Evolutionary conservation across 2,329 filamentous ascomycete species (phyloP).

Genomic region (Exophiala xenobiotica): DNA sequence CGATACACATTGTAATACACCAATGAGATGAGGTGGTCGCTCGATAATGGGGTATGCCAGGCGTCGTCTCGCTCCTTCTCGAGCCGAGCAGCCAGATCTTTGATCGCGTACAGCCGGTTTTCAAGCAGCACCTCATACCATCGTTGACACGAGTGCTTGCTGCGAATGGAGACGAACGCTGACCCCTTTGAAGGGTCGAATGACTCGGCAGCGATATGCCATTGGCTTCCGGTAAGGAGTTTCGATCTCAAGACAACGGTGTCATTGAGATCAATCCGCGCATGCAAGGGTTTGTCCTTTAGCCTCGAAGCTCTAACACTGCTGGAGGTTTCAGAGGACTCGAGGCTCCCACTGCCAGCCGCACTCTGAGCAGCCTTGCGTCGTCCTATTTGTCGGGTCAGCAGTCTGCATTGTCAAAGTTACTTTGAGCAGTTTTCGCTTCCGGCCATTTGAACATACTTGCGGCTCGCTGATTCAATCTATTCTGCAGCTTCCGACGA

Average conservation of each 20-base stretch:
- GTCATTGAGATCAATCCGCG: slow-evolving; percentile 13
- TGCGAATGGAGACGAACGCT: slow-evolving; percentile 19
- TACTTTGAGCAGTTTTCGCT: neutral
- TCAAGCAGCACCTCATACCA: slow-evolving; percentile 17
- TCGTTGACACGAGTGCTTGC: slow-evolving; percentile 12
- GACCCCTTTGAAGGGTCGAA: neutral
- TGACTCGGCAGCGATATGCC: slow-evolving; percentile 1
- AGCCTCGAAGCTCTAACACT: neutral
- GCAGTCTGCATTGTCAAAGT: slow-evolving; percentile 4
- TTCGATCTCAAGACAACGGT: slow-evolving; percentile 1
- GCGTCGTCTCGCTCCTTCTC: slow-evolving; percentile 7
- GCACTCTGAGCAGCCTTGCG: slow-evolving; percentile 21
- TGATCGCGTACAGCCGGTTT: slow-evolving; percentile 9
- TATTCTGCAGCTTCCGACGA: slow-evolving; percentile 46
- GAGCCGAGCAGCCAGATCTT: slow-evolving; percentile 9
- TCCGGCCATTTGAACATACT: slow-evolving; percentile 8
- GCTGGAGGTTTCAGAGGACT: slow-evolving; percentile 1
- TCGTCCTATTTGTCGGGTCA: slow-evolving; percentile 24
- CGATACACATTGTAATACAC: slow-evolving; percentile 40
- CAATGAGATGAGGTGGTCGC: slow-evolving; percentile 38
- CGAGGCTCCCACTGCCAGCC: neutral
- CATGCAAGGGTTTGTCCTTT: slow-evolving; percentile 1
- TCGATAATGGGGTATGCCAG: slow-evolving; percentile 24
- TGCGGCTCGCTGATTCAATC: slow-evolving; percentile 46
- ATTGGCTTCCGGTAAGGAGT: slow-evolving; percentile 6